phyloP scores from a whole-genome alignment of 441 rosid genomes.

The Iberis amara region DNA sequence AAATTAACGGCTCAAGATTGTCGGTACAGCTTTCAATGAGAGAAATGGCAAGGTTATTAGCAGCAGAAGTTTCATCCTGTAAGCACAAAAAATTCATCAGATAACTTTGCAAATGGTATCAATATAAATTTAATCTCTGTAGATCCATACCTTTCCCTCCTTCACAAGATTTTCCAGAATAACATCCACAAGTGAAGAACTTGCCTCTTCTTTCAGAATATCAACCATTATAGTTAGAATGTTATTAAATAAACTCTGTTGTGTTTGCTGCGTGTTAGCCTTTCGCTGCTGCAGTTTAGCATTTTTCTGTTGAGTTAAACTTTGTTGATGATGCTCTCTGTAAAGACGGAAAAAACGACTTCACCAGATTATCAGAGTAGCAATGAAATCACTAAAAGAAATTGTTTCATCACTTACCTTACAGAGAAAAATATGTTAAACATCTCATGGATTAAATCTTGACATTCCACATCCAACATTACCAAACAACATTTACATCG shows the following conservation, averaged over 20 bases:
- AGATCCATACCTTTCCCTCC: constrained; percentile 49
- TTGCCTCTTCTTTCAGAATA: constrained; percentile 69
- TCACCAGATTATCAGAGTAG: constrained; percentile 16
- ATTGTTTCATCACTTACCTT: constrained; percentile 41
- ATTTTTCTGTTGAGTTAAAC: constrained; percentile 33
- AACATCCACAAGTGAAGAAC: constrained; percentile 46
- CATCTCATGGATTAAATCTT: constrained; percentile 66
- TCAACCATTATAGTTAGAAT: constrained; percentile 59
- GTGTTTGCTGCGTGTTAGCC: constrained; percentile 26
- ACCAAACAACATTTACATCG: constrained; percentile 68
- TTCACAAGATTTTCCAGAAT: constrained; percentile 68
- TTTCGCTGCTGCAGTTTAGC: constrained; percentile 25
- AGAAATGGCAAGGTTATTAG: constrained; percentile 70
- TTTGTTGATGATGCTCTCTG: constrained; percentile 58
- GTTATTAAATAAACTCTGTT: constrained; percentile 50
- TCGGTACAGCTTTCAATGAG: constrained; percentile 62
- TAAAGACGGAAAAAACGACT: constrained; percentile 22
- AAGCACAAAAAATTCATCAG: constrained; percentile 13
- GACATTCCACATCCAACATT: constrained; percentile 66
- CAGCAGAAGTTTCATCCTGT: constrained; percentile 52
- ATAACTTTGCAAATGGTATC: constrained; percentile 16
- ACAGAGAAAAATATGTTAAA: constrained; percentile 72
- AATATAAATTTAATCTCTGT: background rate
- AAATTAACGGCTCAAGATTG: constrained; percentile 65
- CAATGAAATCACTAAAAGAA: background rate